These are phyloP conservation scores for Penicillium sp. DNA, from an alignment of 2,329 filamentous ascomycete genomes.

Conservation along the genomic window DNA sequence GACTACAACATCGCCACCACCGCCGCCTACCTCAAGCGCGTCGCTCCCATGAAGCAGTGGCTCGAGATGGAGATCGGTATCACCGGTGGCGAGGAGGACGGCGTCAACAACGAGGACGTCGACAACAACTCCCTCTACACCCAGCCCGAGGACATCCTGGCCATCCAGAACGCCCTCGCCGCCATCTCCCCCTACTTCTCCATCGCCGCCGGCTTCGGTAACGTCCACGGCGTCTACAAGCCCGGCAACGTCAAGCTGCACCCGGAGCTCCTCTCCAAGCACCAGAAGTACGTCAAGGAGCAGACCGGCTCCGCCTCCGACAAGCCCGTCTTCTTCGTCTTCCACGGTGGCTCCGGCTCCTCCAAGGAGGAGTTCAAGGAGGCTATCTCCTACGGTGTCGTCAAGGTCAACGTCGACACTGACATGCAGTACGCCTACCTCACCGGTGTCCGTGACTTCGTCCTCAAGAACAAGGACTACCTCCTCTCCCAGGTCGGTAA, in stretches of 20 bases:
- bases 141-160: slow-evolving; percentile 92
- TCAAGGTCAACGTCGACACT: slow-evolving; percentile 99
- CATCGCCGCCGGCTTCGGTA: slow-evolving; percentile 96
- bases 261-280: slow-evolving; percentile 93
- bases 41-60: slow-evolving; percentile 97
- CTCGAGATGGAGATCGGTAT: slow-evolving; percentile 98
- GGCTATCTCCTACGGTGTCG: slow-evolving; percentile 89
- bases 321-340: slow-evolving; percentile 98
- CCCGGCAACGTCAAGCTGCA: slow-evolving; percentile 95
- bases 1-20: slow-evolving; percentile 92
- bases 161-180: slow-evolving; percentile 83
- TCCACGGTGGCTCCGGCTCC: slow-evolving; percentile 96
- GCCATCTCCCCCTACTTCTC: slow-evolving; percentile 95
- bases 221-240: slow-evolving; percentile 99
- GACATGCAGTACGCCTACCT: slow-evolving; percentile 97
- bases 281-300: slow-evolving; percentile 88
- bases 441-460: slow-evolving; percentile 88
- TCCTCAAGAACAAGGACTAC: slow-evolving; percentile 94
- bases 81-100: slow-evolving; percentile 96
- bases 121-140: slow-evolving; percentile 98
- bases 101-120: slow-evolving; percentile 97
- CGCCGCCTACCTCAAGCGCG: slow-evolving; percentile 88
- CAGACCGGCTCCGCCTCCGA: slow-evolving; percentile 70
- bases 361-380: slow-evolving; percentile 86
- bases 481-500: slow-evolving; percentile 84